Evolutionary conservation across 2,329 filamentous ascomycete genomes (phyloP), one percentile per base, ranked within the genome.

Genomic region (Atkinsonella texensis): DNA sequence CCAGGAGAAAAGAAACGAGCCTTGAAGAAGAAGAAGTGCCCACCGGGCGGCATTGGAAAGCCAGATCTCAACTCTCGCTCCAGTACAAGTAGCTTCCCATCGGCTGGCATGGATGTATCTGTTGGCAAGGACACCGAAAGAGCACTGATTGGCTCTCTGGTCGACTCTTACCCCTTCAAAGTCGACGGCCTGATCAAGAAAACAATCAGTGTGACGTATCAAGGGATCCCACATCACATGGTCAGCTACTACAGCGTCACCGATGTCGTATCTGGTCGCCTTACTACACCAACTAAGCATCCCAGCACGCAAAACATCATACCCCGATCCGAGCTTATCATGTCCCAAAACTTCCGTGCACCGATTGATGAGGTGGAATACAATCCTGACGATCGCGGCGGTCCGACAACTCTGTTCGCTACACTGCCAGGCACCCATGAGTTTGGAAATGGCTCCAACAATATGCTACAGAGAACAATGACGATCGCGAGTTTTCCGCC

Each of bases 91-190:
- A 47, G 52, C 7, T 58, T 55, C 20, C 13, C 55, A 4, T 38
- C 52, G 6, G 45, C 52, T 20, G 45, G 20, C 18, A 28, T 49
- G 46, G 53, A 51, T 15, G 15, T 23, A 13, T 41, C 42, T 15
- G 28, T 39, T 2, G 33, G 53, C 43, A 64, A 59, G 40, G 72
- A 68, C 1, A 50, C 60, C 0, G 65, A 71, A 43, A 62, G 73
- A 50, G 61, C 67, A 1, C 61, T 90, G 50, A 82, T 93, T 44
- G 90, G 89, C 6, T 94, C 89, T 1, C 74, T 95, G 12, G 80
- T 91, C n/a, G 89, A 95, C 67, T 89, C 85, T 0, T 95, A 95
- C 60, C 81, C 83, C 33, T 95, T 95, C 75, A 93, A 93, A 62
- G 74, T 81, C 13, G 79, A 81, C 1, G 89, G 90, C 0, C 70